Evolutionary conservation across 2,329 filamentous ascomycete species (phyloP).

Genomic region (Calcarisporium arbuscula): DNA sequence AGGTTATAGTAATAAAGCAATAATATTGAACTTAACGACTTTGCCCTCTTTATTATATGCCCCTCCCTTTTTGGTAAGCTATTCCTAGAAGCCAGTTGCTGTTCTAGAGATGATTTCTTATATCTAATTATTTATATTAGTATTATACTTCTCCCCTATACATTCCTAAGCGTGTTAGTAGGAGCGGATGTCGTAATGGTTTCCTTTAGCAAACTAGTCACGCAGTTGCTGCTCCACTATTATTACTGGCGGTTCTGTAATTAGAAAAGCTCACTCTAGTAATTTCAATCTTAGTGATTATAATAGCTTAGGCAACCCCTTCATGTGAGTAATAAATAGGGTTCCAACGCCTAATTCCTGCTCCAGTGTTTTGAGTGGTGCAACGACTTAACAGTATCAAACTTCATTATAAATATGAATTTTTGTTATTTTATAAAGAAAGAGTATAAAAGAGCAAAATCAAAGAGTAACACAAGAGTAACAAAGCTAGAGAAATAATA

Average conservation of each 20-base stretch:
- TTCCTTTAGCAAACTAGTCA: background rate
- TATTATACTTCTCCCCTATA: background rate
- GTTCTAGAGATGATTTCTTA: background rate
- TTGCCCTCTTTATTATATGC: background rate
- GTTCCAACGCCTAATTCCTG: background rate
- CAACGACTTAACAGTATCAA: background rate
- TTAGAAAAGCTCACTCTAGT: background rate
- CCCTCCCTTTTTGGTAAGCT: too few relatives aligned
- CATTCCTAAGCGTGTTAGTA: background rate
- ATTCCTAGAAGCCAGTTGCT: too few relatives aligned
- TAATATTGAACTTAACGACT: background rate
- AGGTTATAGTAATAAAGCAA: background rate
- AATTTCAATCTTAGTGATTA: background rate
- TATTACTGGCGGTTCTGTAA: background rate
- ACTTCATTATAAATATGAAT: background rate
- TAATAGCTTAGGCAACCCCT: too few relatives aligned
- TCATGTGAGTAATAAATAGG: background rate
- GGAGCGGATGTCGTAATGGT: background rate
- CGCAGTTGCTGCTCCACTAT: too few relatives aligned
- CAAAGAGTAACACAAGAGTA: too few relatives aligned
- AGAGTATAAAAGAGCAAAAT: too few relatives aligned
- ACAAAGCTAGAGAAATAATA: too few relatives aligned
- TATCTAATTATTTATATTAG: background rate
- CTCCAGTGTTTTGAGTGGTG: background rate
- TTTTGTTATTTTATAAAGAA: background rate